phyloP scores from a whole-genome alignment of 352 stramenopile species.

The Globisporangium emineosum region DNA sequence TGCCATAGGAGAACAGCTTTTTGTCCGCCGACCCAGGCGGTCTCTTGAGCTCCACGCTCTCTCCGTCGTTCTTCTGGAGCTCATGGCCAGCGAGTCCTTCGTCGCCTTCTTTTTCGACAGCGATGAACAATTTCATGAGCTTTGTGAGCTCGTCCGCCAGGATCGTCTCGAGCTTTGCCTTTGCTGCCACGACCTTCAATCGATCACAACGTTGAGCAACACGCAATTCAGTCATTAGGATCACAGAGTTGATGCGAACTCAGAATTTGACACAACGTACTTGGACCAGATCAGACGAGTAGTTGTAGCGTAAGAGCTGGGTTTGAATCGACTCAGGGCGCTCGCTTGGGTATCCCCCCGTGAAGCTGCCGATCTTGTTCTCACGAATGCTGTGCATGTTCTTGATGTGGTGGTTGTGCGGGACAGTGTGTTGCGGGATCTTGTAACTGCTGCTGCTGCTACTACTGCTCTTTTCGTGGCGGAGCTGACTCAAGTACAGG shows the following conservation, averaged over 20 bases:
- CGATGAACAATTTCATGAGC: conserved; percentile 27
- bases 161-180: conserved; percentile 32
- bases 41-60: conserved; percentile 3
- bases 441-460: background rate
- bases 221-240: background rate
- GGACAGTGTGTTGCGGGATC: background rate
- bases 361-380: conserved; percentile 18
- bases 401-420: conserved; percentile 42
- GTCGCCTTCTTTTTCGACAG: conserved; percentile 2
- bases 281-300: conserved; percentile 40
- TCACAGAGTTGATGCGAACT: background rate
- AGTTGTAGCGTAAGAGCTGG: conserved; percentile 45
- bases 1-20: conserved; percentile 21
- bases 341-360: background rate
- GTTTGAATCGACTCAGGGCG: conserved; percentile 20
- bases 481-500: conserved; percentile 29
- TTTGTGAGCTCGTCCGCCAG: conserved; percentile 23
- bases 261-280: conserved; percentile 13
- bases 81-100: background rate
- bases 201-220: background rate
- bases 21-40: background rate
- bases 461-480: conserved; percentile 8
- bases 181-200: conserved; percentile 28
- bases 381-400: conserved; percentile 62
- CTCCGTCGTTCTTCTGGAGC: conserved; percentile 12